These are phyloP conservation scores for Periconia sp. DNA, from an alignment of 2,329 filamentous ascomycete genomes.

Conservation along the genomic window DNA sequence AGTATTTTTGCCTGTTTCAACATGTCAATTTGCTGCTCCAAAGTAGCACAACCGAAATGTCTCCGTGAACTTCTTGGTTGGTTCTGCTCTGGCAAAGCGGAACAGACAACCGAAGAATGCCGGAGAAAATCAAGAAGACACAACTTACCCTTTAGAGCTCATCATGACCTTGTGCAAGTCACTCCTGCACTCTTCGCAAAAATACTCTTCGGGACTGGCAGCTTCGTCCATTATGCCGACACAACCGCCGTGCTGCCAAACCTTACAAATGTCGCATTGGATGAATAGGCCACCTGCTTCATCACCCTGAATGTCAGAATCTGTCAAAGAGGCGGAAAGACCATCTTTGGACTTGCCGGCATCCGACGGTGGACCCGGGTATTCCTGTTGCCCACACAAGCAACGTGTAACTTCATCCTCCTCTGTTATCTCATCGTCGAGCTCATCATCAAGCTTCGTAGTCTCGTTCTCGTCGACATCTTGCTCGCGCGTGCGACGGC, in stretches of 20 bases:
- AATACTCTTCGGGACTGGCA: slow-evolving; percentile 93
- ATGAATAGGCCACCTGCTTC: slow-evolving; percentile 95
- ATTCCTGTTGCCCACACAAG: slow-evolving; percentile 92
- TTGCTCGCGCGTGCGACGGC: slow-evolving; percentile 77
- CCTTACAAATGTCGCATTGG: slow-evolving; percentile 95
- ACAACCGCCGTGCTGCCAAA: slow-evolving; percentile 98
- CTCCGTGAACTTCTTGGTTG: too few relatives aligned
- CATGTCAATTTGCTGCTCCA: not conserved
- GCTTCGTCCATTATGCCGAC: slow-evolving; percentile 96
- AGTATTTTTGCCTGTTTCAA: slow-evolving; percentile 59
- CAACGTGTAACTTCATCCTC: slow-evolving; percentile 93
- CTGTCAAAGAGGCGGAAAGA: slow-evolving; percentile 56
- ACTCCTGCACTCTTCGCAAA: slow-evolving; percentile 91
- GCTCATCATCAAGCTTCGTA: slow-evolving; percentile 54
- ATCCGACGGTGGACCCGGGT: slow-evolving; percentile 73
- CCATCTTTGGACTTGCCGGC: slow-evolving; percentile 55
- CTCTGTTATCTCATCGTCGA: slow-evolving; percentile 62
- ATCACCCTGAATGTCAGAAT: slow-evolving; percentile 57
- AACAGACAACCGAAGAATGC: not conserved
- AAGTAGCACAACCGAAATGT: not conserved
- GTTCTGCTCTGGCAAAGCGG: slow-evolving; percentile 1
- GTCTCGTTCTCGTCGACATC: slow-evolving; percentile 59
- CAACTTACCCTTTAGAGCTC: slow-evolving; percentile 79
- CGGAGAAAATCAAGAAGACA: slow-evolving; percentile 6
- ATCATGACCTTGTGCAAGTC: slow-evolving; percentile 84